Conservation (phyloP, 352 stramenopile genomes). For the Ophiocytium majus region DNA sequence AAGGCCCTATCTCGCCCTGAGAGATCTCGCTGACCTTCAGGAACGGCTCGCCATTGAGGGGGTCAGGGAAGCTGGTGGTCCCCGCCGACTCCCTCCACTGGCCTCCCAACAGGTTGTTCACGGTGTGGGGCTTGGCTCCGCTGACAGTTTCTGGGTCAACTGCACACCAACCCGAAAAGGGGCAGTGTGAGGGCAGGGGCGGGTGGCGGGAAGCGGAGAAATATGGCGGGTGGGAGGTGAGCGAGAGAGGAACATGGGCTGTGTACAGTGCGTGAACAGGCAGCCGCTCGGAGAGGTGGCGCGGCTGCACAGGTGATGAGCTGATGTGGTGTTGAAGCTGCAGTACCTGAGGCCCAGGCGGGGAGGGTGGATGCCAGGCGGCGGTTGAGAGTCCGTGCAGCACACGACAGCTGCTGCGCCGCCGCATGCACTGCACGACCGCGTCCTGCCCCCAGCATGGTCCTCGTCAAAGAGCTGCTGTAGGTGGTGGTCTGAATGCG, state of each 20-base stretch:
- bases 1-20: slow-evolving; percentile 77
- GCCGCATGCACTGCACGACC: too few relatives aligned
- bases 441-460: too few relatives aligned
- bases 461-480: too few relatives aligned
- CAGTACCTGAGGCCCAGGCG: neutral
- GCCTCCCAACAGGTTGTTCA: slow-evolving; percentile 53
- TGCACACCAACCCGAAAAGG: slow-evolving; percentile 28
- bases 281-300: neutral
- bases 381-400: neutral
- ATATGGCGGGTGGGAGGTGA: neutral
- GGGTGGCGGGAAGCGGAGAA: neutral
- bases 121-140: slow-evolving; percentile 36
- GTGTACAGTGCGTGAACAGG: neutral
- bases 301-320: neutral
- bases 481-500: too few relatives aligned
- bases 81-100: slow-evolving; percentile 39
- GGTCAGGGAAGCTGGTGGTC: slow-evolving; percentile 80
- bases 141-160: slow-evolving; percentile 36
- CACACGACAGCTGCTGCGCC: too few relatives aligned
- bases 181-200: neutral
- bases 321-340: neutral
- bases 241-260: neutral
- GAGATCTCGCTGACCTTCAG: slow-evolving; percentile 60
- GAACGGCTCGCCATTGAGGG: slow-evolving; percentile 88
- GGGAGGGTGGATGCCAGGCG: neutral